Percentiles rank a stretch among this genome's conserved stretches.
Conservation (phyloP, 257 asterid genomes). For the Solanum habrochaites region DNA sequence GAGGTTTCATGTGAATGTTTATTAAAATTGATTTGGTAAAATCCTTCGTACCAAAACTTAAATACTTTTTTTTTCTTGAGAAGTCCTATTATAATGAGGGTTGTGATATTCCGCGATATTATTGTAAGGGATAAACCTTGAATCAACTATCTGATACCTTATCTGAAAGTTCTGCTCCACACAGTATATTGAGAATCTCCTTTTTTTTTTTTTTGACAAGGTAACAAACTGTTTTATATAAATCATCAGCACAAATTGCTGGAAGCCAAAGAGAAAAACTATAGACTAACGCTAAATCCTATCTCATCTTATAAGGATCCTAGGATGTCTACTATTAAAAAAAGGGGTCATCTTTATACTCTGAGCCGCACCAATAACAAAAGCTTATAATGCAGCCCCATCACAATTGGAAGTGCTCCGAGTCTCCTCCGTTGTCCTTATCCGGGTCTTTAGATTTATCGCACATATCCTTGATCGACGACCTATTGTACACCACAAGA, state of each 20-base stretch:
- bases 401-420: neutral
- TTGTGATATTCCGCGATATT: neutral
- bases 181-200: neutral
- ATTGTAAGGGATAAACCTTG: neutral
- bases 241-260: neutral
- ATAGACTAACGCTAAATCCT: neutral
- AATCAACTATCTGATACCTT: neutral
- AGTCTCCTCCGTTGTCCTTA: neutral
- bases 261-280: neutral
- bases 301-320: neutral
- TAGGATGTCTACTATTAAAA: neutral
- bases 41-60: neutral
- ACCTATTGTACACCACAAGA: neutral
- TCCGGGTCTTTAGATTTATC: neutral
- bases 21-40: neutral
- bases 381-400: neutral
- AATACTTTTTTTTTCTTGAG: neutral
- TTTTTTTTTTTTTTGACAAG: neutral
- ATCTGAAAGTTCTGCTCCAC: neutral
- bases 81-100: neutral
- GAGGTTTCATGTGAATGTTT: neutral
- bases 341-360: neutral
- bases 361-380: neutral
- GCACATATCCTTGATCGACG: neutral
- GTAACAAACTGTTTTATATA: neutral